A percentile compares a stretch with the other conserved stretches of the same genome.
phyloP scores from a whole-genome alignment of 2,329 filamentous ascomycete genomes.

The Aspergillus sp. region DNA sequence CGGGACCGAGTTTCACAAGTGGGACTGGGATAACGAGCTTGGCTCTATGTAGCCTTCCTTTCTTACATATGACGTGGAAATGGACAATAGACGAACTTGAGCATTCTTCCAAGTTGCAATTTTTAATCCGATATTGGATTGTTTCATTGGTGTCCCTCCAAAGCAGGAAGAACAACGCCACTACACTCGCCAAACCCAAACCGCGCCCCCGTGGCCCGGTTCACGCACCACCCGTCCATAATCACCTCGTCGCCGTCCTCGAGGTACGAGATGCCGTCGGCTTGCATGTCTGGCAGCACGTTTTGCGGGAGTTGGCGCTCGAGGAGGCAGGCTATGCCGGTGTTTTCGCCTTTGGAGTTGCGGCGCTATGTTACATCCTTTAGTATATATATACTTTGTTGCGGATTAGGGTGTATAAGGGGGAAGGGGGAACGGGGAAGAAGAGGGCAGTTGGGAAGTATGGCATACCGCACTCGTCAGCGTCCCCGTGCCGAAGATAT shows the following conservation, averaged over 20 bases:
- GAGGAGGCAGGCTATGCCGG: slow-evolving; percentile 21
- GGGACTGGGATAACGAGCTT: neutral
- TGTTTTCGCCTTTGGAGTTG: slow-evolving; percentile 17
- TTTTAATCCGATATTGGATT: neutral
- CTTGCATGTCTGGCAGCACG: neutral
- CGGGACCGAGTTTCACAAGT: neutral
- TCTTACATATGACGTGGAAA: too few species aligned
- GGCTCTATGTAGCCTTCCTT: neutral
- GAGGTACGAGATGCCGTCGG: slow-evolving; percentile 12
- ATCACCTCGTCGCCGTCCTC: slow-evolving; percentile 24
- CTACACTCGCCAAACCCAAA: slow-evolving; percentile 24
- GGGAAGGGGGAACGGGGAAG: neutral
- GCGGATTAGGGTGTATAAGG: too few species aligned
- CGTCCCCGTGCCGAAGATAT: slow-evolving; percentile 34
- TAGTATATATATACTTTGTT: neutral
- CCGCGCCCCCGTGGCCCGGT: slow-evolving; percentile 7
- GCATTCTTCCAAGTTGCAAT: too few species aligned
- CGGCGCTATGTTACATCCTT: slow-evolving; percentile 7
- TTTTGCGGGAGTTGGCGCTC: slow-evolving; percentile 18
- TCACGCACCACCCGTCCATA: slow-evolving; percentile 23
- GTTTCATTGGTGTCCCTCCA: neutral
- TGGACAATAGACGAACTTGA: too few species aligned
- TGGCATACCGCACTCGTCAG: slow-evolving; percentile 24
- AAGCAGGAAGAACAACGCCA: slow-evolving; percentile 15
- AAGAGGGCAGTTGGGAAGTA: neutral